These are phyloP conservation scores for Cutaneotrichosporon cavernicola DNA, from an alignment of 1,284 basidiomycete genomes.

Conservation along the genomic window DNA sequence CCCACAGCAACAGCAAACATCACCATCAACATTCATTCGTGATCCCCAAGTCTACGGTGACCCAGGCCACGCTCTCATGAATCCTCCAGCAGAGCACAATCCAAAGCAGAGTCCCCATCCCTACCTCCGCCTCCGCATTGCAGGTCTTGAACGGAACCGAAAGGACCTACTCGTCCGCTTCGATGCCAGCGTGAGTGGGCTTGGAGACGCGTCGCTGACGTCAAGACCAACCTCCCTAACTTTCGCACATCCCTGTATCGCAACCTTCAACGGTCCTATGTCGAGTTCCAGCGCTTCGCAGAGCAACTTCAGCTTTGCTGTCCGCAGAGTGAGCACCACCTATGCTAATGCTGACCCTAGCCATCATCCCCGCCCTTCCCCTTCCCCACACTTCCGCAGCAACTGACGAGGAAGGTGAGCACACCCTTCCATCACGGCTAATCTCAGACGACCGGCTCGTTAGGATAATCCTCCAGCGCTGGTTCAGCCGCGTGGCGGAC, in stretches of 20 bases:
- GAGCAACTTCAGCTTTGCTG: constrained; percentile 77
- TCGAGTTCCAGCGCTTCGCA: constrained; percentile 88
- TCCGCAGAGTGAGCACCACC: constrained; percentile 63
- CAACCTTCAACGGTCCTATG: constrained; percentile 85
- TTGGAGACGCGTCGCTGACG: not conserved
- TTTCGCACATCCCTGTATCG: constrained; percentile 84
- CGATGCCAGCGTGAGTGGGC: constrained; percentile 75
- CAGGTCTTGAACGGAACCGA: constrained; percentile 84
- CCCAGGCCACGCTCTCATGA: constrained; percentile 37
- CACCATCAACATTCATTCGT: constrained; percentile 25
- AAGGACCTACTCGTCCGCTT: constrained; percentile 86
- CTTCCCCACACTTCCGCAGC: constrained; percentile 88
- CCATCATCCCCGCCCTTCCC: constrained; percentile 86
- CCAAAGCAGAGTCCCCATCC: constrained; percentile 51
- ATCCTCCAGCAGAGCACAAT: constrained; percentile 20
- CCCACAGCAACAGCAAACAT: constrained; percentile 9
- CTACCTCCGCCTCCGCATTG: constrained; percentile 81
- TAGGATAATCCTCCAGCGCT: constrained; percentile 85
- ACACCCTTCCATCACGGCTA: not conserved
- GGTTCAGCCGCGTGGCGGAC: constrained; percentile 84
- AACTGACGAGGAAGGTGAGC: constrained; percentile 80
- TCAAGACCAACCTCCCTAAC: constrained; percentile 84
- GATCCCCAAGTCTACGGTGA: constrained; percentile 48
- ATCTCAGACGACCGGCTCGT: constrained; percentile 76
- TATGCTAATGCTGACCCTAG: constrained; percentile 30